These are phyloP conservation scores for Wallacemonas sp. DNA, from an alignment of 208 protist species.

Conservation along the genomic window DNA sequence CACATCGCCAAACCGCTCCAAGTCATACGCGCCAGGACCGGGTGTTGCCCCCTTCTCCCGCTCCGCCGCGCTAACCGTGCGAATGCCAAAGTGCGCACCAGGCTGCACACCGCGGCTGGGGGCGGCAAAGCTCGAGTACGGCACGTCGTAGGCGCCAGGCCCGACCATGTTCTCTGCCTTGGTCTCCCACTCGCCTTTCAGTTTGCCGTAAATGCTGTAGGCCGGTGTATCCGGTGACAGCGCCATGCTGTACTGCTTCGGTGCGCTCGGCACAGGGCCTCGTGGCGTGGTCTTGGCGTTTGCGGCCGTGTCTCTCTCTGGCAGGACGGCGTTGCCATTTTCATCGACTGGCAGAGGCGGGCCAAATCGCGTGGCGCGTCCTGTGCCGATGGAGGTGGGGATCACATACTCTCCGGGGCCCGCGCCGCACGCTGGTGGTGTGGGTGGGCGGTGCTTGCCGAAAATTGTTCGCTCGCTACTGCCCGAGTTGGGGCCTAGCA, in stretches of 20 bases:
- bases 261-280: constrained; percentile 4
- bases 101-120: constrained; percentile 22
- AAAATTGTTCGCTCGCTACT: constrained; percentile 51
- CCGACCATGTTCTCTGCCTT: constrained; percentile 27
- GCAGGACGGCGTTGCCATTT: constrained; percentile 5
- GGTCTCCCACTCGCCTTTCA: constrained; percentile 38
- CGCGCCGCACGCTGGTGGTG: constrained; percentile 9
- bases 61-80: constrained; percentile 33
- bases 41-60: constrained; percentile 36
- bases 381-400: constrained; percentile 54
- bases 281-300: neutral
- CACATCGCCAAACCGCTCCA: constrained; percentile 38
- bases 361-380: constrained; percentile 49
- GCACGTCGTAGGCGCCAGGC: constrained; percentile 53
- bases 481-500: constrained; percentile 36
- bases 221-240: constrained; percentile 56
- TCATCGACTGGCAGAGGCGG: constrained; percentile 11
- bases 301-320: neutral
- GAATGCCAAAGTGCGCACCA: constrained; percentile 58
- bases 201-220: constrained; percentile 63
- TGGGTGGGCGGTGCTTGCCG: constrained; percentile 28
- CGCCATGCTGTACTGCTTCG: constrained; percentile 80
- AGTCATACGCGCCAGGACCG: constrained; percentile 45
- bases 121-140: constrained; percentile 39
- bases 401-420: constrained; percentile 72